These are phyloP conservation scores for Nannochloropsis oceanica DNA, from an alignment of 108 stramenopile species.

Conservation along the genomic window DNA sequence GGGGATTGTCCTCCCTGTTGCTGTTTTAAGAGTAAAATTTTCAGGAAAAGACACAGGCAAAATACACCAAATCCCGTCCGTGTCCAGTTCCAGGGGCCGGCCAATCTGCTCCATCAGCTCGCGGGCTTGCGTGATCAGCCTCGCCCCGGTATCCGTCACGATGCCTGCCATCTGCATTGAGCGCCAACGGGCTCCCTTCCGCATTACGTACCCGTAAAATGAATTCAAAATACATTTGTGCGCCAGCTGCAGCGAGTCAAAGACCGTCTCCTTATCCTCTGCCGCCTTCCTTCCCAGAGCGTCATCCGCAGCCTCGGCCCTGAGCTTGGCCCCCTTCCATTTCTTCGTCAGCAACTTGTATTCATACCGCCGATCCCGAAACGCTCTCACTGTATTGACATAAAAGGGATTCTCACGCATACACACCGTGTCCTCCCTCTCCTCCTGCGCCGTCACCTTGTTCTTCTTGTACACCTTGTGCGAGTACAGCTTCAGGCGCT, in stretches of 20 bases:
- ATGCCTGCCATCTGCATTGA: constrained; percentile 99
- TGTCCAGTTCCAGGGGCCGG: constrained; percentile 93
- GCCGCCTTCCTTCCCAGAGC: constrained; percentile 71
- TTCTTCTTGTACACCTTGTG: constrained; percentile 89
- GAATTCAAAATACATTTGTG: constrained; percentile 96
- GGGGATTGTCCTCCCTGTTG: constrained; percentile 62
- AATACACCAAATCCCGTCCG: constrained; percentile 99
- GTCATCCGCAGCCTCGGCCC: constrained; percentile 61
- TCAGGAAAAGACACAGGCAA: constrained; percentile 91
- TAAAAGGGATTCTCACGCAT: constrained; percentile 99
- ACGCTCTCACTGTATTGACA: constrained; percentile 92
- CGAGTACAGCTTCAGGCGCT: constrained; percentile 74
- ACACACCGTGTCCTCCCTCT: constrained; percentile 77
- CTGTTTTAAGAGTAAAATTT: constrained; percentile 51
- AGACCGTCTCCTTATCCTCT: constrained; percentile 73
- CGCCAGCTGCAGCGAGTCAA: constrained; percentile 96
- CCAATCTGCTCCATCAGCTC: constrained; percentile 89
- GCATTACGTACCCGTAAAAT: constrained; percentile 99
- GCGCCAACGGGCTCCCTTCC: constrained; percentile 98
- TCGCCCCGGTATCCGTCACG: constrained; percentile 95
- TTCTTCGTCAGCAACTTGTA: constrained; percentile 91
- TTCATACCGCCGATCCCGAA: constrained; percentile 95
- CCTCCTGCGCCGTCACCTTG: constrained; percentile 84
- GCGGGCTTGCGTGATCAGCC: constrained; percentile 90
- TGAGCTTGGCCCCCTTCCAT: constrained; percentile 57